Base-by-base conservation (phyloP, 1,284 basidiomycete genomes). In the Leccinum discolor region DNA sequence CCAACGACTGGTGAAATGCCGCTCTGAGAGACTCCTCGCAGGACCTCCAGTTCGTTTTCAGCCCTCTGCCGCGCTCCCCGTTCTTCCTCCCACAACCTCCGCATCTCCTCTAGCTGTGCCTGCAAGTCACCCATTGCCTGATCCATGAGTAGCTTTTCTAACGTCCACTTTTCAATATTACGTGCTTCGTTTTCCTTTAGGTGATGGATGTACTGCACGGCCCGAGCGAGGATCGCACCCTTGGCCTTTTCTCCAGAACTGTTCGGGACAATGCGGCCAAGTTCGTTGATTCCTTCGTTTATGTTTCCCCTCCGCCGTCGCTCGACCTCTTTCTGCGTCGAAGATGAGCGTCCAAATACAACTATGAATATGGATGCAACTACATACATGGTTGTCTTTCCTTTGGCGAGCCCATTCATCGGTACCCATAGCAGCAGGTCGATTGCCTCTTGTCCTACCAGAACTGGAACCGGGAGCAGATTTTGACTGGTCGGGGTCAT, bases 121-220 rank as follows among this genome's bases (percentile, higher is more conserved):
- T 93, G 91, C 64, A 93, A 78, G 72, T 93, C 91, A 21, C 91
- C 90, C 91, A 93, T 93, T 3, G 91, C 92, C 78, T 96, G 94
- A 74, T 96, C 94, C 91, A 94, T 95, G 64, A 96, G 81, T 56
- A 96, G 77, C 79, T 96, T 96, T 81, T 96, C 94, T 47, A 96
- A 81, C n/a, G 94, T 95, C 94, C 94, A 96, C 76, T 93, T 94
- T 77, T 96, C 94, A 70, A 95, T 95, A 71, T 95, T 95, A 57
- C 90, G 87, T 23, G 92, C 92, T 76, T 96, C 94, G 78, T 94
- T 94, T 78, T 94, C 92, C 74, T 95, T 95, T 61, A 96, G 84
- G 70, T 94, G 90, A 74, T 94, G 91, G 74, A 96, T 95, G 77
- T 96, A 96, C 71, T 93, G 87, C 59, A 94, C 94, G 4, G 94